phyloP scores from a whole-genome alignment of 306 rosid genomes.

The Quillaja saponaria region DNA sequence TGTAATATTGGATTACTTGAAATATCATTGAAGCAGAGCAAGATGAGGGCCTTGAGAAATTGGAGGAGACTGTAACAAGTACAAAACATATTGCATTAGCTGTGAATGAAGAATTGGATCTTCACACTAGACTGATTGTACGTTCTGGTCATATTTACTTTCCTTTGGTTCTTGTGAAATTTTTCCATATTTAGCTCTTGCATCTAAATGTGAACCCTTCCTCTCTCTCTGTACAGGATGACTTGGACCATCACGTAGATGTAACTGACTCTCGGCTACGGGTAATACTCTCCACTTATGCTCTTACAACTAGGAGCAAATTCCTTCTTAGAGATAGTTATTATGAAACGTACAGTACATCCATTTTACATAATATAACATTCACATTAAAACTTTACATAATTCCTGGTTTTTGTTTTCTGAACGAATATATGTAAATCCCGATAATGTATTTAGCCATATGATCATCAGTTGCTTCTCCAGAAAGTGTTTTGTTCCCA shows the following conservation, averaged over 20 bases:
- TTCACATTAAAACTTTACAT: constrained; percentile 7
- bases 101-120: constrained; percentile 89
- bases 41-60: constrained; percentile 93
- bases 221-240: constrained; percentile 63
- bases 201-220: constrained; percentile 7
- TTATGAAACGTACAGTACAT: neutral
- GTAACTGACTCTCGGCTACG: constrained; percentile 82
- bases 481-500: too few species aligned
- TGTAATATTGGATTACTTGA: constrained; percentile 29
- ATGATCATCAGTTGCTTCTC: too few species aligned
- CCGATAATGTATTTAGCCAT: too few species aligned
- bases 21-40: constrained; percentile 67
- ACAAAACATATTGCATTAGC: constrained; percentile 99
- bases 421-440: too few species aligned
- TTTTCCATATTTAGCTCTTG: constrained; percentile 13
- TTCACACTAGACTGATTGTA: constrained; percentile 94
- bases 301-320: neutral
- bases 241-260: constrained; percentile 90
- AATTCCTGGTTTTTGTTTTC: too few species aligned
- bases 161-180: constrained; percentile 8
- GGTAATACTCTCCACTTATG: constrained; percentile 50
- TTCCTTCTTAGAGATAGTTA: constrained; percentile 10
- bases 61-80: constrained; percentile 89
- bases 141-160: constrained; percentile 27
- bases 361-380: constrained; percentile 6